Percentiles rank a stretch among this genome's conserved stretches.
These are phyloP conservation scores for Boletus rubescentipes DNA, from an alignment of 768 basidiomycete genomes.

Conservation along the genomic window DNA sequence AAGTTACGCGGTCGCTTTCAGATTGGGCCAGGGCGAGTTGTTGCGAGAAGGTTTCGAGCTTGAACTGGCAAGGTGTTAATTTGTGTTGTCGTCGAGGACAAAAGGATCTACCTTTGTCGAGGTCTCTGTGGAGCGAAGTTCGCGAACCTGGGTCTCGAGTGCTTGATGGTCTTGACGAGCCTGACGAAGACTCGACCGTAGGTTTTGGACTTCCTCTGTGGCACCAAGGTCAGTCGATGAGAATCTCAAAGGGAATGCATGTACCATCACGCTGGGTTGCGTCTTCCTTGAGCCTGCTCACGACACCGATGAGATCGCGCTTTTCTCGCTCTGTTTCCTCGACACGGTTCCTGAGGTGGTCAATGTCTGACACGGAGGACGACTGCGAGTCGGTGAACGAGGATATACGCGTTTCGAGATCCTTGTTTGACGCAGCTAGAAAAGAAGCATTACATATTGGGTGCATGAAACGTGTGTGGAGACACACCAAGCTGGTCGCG, in stretches of 20 bases:
- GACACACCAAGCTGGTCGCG: slow-evolving; percentile 64
- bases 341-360: slow-evolving; percentile 54
- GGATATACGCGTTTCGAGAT: slow-evolving; percentile 55
- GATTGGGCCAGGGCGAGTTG: slow-evolving; percentile 75
- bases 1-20: slow-evolving; percentile 69
- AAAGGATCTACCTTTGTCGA: slow-evolving; percentile 60
- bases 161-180: slow-evolving; percentile 70
- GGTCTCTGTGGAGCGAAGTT: slow-evolving; percentile 72
- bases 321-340: slow-evolving; percentile 88
- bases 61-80: slow-evolving; percentile 55
- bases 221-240: background rate
- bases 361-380: slow-evolving; percentile 61
- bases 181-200: slow-evolving; percentile 69
- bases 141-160: slow-evolving; percentile 66
- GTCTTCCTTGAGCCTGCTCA: slow-evolving; percentile 82
- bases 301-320: slow-evolving; percentile 79
- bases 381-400: slow-evolving; percentile 57
- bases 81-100: background rate
- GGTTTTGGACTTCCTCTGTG: slow-evolving; percentile 68
- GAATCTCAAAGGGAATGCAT: slow-evolving; percentile 13
- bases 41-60: slow-evolving; percentile 78
- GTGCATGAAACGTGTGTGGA: slow-evolving; percentile 1
- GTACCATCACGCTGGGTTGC: slow-evolving; percentile 71
- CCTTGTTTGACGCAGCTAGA: slow-evolving; percentile 44
- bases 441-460: slow-evolving; percentile 15